phyloP scores from a whole-genome alignment of 2,329 filamentous ascomycete genomes.

The Bipolaris oryzae region DNA sequence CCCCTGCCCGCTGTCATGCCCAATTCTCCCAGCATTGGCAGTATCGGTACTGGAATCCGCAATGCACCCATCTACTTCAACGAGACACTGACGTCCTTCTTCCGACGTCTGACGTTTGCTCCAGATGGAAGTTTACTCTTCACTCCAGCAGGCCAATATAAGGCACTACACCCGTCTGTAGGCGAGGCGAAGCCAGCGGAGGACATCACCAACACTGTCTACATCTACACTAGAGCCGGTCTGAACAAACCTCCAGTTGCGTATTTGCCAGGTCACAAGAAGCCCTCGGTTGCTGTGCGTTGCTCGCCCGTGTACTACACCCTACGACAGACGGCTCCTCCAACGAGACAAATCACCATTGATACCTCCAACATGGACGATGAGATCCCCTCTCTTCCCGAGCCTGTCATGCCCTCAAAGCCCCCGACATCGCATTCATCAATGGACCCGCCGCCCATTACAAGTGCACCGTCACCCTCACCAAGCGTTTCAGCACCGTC shows the following conservation, averaged over 20 bases:
- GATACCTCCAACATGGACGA: conserved; percentile 91
- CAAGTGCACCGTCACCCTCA: conserved; percentile 60
- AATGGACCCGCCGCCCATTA: conserved; percentile 81
- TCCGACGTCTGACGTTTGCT: conserved; percentile 89
- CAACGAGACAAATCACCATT: conserved; percentile 88
- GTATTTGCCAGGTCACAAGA: conserved; percentile 95
- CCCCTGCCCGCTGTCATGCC: conserved; percentile 95
- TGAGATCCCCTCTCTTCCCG: conserved; percentile 80
- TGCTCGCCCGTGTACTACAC: conserved; percentile 92
- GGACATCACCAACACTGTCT: conserved; percentile 95
- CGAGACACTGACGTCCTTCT: conserved; percentile 96
- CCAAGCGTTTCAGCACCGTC: conserved; percentile 60
- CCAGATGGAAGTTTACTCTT: conserved; percentile 93
- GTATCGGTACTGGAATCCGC: conserved; percentile 60
- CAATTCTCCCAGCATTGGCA: conserved; percentile 81
- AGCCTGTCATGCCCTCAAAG: conserved; percentile 68
- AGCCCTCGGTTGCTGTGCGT: conserved; percentile 92
- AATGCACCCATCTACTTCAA: conserved; percentile 94
- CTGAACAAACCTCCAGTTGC: conserved; percentile 96
- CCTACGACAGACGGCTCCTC: conserved; percentile 67
- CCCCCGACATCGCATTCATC: conserved; percentile 66
- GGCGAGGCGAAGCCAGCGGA: conserved; percentile 75
- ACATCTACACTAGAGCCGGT: conserved; percentile 94
- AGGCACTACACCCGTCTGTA: conserved; percentile 72
- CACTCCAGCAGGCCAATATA: conserved; percentile 94